Evolutionary conservation across 1,139 yeast genomes (phyloP).

Genomic region (Kodamaea ohmeri): DNA sequence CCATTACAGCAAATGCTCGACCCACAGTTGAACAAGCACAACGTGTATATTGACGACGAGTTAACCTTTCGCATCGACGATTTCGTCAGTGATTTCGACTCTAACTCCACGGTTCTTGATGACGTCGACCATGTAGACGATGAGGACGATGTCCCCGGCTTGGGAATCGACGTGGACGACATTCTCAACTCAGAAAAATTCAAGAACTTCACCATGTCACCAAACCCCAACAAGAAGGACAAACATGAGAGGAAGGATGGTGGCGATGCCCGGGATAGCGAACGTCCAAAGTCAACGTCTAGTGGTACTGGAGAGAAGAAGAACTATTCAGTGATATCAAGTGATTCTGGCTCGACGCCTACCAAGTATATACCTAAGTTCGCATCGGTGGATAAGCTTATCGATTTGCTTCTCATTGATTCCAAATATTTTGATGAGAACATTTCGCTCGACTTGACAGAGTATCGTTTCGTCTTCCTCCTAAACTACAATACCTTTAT

Average conservation of each 20-base stretch:
- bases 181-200: slow-evolving; percentile 44
- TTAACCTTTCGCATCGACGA: slow-evolving; percentile 41
- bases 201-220: slow-evolving; percentile 31
- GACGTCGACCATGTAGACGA: slow-evolving; percentile 33
- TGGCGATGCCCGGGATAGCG: neutral
- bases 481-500: slow-evolving; percentile 44
- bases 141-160: slow-evolving; percentile 40
- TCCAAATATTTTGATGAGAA: slow-evolving; percentile 37
- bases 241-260: neutral
- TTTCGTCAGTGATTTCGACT: slow-evolving; percentile 34
- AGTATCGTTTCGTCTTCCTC: slow-evolving; percentile 44
- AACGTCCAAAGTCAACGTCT: neutral
- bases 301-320: slow-evolving; percentile 12
- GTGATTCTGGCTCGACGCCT: slow-evolving; percentile 13
- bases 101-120: slow-evolving; percentile 21
- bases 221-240: slow-evolving; percentile 14
- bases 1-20: slow-evolving; percentile 18
- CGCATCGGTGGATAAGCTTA: slow-evolving; percentile 40
- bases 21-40: slow-evolving; percentile 25
- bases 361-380: slow-evolving; percentile 38
- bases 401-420: slow-evolving; percentile 43
- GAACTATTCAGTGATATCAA: slow-evolving; percentile 17
- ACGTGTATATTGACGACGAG: slow-evolving; percentile 32
- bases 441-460: slow-evolving; percentile 42
- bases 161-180: slow-evolving; percentile 48